phyloP scores from a whole-genome alignment of 768 basidiomycete species.

The Mycena haematopus region DNA sequence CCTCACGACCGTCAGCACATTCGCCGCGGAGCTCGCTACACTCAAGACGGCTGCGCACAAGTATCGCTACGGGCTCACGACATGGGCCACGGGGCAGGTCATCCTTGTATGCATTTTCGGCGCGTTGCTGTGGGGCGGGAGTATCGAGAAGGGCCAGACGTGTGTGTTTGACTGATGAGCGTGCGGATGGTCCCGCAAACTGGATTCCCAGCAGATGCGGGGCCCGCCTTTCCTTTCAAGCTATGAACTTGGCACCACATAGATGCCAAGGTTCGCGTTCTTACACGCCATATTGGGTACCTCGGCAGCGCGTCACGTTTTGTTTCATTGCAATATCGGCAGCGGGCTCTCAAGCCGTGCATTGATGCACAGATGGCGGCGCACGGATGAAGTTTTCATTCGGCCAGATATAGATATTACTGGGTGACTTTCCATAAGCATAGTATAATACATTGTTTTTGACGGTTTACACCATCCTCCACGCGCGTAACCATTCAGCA shows the following conservation, averaged over 20 bases:
- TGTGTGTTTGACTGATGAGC: conserved; percentile 19
- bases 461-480: too few relatives aligned
- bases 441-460: too few relatives aligned
- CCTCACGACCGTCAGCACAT: conserved; percentile 93
- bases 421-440: too few relatives aligned
- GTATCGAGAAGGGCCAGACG: conserved; percentile 22
- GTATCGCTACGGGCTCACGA: conserved; percentile 71
- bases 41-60: conserved; percentile 61
- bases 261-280: neutral
- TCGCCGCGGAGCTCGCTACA: conserved; percentile 76
- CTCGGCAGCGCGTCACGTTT: neutral
- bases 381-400: neutral
- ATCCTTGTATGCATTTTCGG: conserved; percentile 27
- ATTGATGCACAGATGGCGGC: neutral
- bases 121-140: conserved; percentile 22
- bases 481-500: too few relatives aligned
- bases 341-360: neutral
- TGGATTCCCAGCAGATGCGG: neutral
- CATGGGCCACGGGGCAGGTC: conserved; percentile 75
- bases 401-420: neutral
- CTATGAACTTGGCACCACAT: neutral
- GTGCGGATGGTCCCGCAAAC: neutral
- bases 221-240: neutral
- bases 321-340: neutral
- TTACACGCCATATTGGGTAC: neutral